Conservation (phyloP, 2,329 filamentous ascomycete genomes). For the Monilinia vaccinii-corymbosi region DNA sequence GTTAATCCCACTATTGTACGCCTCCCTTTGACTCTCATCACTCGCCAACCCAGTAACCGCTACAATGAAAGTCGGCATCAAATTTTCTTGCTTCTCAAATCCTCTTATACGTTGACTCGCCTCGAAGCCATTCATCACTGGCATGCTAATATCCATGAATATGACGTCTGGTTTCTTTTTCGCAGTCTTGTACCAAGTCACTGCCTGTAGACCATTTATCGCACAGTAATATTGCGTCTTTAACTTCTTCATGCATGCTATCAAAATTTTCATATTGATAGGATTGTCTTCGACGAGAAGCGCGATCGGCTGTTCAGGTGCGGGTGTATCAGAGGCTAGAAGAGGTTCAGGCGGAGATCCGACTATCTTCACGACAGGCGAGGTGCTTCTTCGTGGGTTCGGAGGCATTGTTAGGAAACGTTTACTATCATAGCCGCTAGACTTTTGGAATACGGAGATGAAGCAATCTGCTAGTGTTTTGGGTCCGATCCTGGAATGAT, state of each 20-base stretch:
- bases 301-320: background rate
- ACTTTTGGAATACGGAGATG: background rate
- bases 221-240: conserved; percentile 24
- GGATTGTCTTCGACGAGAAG: conserved; percentile 32
- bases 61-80: conserved; percentile 34
- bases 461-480: conserved; percentile 4
- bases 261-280: conserved; percentile 29
- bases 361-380: background rate
- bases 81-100: conserved; percentile 1
- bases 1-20: conserved; percentile 41
- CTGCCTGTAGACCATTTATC: conserved; percentile 11
- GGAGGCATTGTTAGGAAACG: background rate
- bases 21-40: conserved; percentile 37
- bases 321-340: background rate
- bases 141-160: conserved; percentile 47
- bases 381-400: background rate
- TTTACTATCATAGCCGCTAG: background rate
- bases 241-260: conserved; percentile 13
- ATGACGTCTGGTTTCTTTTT: conserved; percentile 29
- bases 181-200: conserved; percentile 3
- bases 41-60: conserved; percentile 42
- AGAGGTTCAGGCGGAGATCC: background rate
- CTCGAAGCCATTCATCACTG: conserved; percentile 39
- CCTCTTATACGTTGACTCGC: conserved; percentile 9
- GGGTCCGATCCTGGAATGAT: background rate